Evolutionary conservation across 2,329 filamentous ascomycete genomes (phyloP).

Genomic region (Claviceps sp.): DNA sequence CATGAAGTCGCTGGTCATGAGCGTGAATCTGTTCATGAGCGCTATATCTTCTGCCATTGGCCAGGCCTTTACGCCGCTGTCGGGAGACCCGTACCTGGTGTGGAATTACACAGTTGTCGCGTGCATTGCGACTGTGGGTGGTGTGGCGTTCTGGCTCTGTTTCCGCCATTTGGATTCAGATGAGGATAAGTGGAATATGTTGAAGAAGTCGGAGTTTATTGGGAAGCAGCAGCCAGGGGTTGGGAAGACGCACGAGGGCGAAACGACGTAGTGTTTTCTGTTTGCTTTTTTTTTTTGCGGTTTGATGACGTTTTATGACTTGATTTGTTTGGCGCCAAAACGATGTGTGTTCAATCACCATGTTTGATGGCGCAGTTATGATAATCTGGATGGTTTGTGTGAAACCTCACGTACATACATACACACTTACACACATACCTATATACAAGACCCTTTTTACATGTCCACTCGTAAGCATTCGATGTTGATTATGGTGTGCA

Average conservation of each 20-base stretch:
- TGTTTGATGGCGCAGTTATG: too few species aligned
- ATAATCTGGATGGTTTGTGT: too few species aligned
- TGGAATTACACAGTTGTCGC: constrained; percentile 60
- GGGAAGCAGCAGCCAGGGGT: constrained; percentile 24
- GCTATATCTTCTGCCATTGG: constrained; percentile 57
- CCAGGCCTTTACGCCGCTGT: constrained; percentile 51
- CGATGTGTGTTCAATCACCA: too few species aligned
- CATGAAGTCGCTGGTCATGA: constrained; percentile 66
- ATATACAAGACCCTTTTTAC: too few species aligned
- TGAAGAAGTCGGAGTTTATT: constrained; percentile 30
- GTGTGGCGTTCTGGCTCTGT: constrained; percentile 52
- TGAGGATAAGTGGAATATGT: constrained; percentile 57
- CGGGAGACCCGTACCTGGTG: constrained; percentile 49
- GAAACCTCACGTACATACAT: too few species aligned
- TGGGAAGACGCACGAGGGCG: constrained; percentile 11
- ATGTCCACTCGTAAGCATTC: too few species aligned
- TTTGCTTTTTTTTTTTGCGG: neutral
- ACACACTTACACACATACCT: too few species aligned
- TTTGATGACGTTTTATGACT: neutral
- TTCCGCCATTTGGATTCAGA: constrained; percentile 51
- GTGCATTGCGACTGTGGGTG: constrained; percentile 48
- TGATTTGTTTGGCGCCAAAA: too few species aligned
- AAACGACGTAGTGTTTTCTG: neutral
- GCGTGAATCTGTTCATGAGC: constrained; percentile 56
- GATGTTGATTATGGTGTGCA: too few species aligned